Conservation (phyloP, 306 rosid genomes). For the Cicer judaicum region DNA sequence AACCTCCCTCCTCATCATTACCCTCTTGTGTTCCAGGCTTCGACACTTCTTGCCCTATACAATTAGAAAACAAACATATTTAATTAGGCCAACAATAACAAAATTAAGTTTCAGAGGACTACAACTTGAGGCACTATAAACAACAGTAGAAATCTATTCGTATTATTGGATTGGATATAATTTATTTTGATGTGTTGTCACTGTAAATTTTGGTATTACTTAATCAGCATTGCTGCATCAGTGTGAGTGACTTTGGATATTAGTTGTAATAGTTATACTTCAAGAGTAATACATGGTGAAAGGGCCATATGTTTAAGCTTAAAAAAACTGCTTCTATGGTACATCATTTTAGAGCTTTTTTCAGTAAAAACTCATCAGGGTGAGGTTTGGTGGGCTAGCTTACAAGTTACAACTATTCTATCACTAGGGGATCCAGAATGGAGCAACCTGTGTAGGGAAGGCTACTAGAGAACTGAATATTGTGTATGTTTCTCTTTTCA, state of each 20-base stretch:
- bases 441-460: not conserved
- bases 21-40: slow-evolving; percentile 56
- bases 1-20: slow-evolving; percentile 35
- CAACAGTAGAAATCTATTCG: not conserved
- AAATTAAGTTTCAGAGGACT: not conserved
- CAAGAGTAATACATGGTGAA: not conserved
- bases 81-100: not conserved
- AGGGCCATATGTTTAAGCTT: not conserved
- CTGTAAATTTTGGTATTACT: not conserved
- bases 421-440: not conserved
- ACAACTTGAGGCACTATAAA: not conserved
- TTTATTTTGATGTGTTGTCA: not conserved
- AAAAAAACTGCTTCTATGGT: not conserved
- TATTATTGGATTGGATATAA: not conserved
- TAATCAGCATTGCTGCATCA: slow-evolving; percentile 1
- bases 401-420: not conserved
- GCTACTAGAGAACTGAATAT: not conserved
- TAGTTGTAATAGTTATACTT: not conserved
- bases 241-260: not conserved
- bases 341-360: not conserved
- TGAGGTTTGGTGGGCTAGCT: not conserved
- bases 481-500: not conserved
- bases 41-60: slow-evolving; percentile 61
- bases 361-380: not conserved
- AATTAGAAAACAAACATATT: not conserved